phyloP scores from a whole-genome alignment of 495 filamentous ascomycete genomes.

The Hyaloscypha bicolor region DNA sequence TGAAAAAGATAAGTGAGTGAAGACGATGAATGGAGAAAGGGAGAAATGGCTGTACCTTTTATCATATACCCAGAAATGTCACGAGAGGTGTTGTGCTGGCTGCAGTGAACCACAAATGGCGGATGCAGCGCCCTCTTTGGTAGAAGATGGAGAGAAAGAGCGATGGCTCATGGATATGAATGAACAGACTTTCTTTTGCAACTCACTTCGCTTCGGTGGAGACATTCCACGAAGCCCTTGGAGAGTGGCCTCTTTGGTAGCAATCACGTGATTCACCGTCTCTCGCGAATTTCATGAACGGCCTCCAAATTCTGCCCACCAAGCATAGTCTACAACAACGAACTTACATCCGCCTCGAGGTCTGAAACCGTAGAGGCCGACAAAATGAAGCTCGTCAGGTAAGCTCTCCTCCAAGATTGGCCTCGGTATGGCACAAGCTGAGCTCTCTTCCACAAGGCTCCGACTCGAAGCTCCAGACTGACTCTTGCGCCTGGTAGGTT shows the following conservation, averaged over 20 bases:
- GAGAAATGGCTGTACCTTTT: background rate
- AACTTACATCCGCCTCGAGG: background rate
- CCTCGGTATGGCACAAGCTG: constrained; percentile 32
- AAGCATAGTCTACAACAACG: background rate
- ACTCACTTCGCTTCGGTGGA: too few relatives aligned
- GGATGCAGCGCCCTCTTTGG: background rate
- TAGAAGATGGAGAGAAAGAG: background rate
- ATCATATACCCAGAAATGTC: constrained; percentile 21
- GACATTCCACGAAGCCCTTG: too few relatives aligned
- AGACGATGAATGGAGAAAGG: background rate
- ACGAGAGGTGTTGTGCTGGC: background rate
- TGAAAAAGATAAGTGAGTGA: constrained; percentile 50
- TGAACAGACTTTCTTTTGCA: too few relatives aligned
- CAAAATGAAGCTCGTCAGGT: constrained; percentile 99
- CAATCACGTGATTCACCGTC: too few relatives aligned
- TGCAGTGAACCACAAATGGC: background rate
- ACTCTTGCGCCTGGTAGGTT: constrained; percentile 64
- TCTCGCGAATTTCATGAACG: background rate
- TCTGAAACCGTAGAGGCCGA: background rate
- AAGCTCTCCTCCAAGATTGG: constrained; percentile 42
- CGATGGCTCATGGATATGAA: background rate
- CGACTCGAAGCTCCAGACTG: constrained; percentile 38
- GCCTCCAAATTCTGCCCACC: background rate
- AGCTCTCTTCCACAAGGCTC: constrained; percentile 32
- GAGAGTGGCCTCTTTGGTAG: too few relatives aligned